These are phyloP conservation scores for Triticum turgidum DNA, from an alignment of 176 grass and related monocot genomes.

Conservation along the genomic window DNA sequence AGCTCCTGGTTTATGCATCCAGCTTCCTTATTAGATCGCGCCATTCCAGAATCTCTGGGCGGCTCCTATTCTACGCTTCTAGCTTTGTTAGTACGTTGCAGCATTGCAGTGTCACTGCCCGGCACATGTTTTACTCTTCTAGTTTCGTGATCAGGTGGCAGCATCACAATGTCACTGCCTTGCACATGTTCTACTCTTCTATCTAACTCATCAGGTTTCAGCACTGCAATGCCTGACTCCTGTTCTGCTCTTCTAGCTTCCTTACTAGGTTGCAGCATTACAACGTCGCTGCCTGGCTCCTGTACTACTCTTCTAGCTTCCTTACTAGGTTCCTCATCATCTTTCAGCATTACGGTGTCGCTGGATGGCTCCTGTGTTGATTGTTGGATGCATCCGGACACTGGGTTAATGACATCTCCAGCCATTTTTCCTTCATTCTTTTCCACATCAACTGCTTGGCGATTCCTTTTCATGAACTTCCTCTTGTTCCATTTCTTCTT, in stretches of 20 bases:
- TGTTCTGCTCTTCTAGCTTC: neutral
- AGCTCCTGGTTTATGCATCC: neutral
- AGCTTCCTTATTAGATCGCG: neutral
- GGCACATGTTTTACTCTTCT: neutral
- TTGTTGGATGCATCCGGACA: neutral
- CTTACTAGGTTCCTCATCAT: neutral
- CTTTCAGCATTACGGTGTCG: slow-evolving; percentile 4
- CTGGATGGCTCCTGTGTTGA: slow-evolving; percentile 2
- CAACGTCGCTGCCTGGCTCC: neutral
- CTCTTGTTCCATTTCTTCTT: slow-evolving; percentile 82
- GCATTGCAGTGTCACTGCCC: neutral
- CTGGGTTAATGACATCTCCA: slow-evolving; percentile 10
- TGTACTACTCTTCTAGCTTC: neutral
- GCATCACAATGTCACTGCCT: neutral
- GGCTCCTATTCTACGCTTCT: neutral
- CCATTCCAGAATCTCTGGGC: neutral
- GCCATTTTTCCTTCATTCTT: slow-evolving; percentile 38
- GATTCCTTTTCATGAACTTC: slow-evolving; percentile 50
- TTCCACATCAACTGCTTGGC: slow-evolving; percentile 17
- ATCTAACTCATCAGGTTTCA: neutral
- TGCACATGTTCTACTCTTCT: neutral
- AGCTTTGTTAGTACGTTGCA: neutral
- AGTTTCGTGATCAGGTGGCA: slow-evolving; percentile 19
- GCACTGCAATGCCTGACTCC: neutral
- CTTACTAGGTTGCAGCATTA: neutral